Conservation (phyloP, 306 rosid species). For the Sindora glabra region DNA sequence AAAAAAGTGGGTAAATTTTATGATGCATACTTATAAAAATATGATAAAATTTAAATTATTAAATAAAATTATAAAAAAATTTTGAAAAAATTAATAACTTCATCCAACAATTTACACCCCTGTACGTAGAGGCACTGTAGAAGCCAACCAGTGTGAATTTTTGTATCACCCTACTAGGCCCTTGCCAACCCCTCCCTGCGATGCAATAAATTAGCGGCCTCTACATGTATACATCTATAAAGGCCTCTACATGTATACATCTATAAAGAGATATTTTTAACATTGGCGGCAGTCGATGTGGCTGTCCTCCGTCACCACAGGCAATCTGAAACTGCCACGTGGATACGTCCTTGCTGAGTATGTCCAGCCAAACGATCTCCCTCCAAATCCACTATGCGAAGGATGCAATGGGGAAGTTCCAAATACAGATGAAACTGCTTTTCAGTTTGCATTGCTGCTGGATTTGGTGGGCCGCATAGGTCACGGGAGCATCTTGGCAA, state of each 20-base stretch:
- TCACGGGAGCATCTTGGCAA: not conserved
- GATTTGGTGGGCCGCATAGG: slow-evolving; percentile 11
- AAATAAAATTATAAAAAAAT: no score
- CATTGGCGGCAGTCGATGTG: slow-evolving; percentile 2
- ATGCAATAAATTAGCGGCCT: slow-evolving; percentile 18
- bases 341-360: not conserved
- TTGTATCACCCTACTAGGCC: slow-evolving; percentile 16
- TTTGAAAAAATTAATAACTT: no score
- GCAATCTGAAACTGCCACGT: slow-evolving; percentile 17
- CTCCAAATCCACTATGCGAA: not conserved
- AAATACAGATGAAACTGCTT: not conserved
- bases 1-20: no score
- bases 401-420: not conserved
- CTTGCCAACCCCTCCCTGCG: slow-evolving; percentile 39
- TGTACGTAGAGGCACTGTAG: no score
- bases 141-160: no score
- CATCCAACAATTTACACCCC: no score
- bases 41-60: no score
- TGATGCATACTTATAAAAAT: no score
- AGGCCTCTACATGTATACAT: slow-evolving; percentile 5
- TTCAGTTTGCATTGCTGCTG: not conserved
- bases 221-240: slow-evolving; percentile 6
- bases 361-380: not conserved
- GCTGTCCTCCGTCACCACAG: not conserved
- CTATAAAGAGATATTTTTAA: slow-evolving; percentile 19